A percentile compares a stretch with the other conserved stretches of the same genome.
Conservation (phyloP, 164 flowering plant genomes). For the Buxus sempervirens region DNA sequence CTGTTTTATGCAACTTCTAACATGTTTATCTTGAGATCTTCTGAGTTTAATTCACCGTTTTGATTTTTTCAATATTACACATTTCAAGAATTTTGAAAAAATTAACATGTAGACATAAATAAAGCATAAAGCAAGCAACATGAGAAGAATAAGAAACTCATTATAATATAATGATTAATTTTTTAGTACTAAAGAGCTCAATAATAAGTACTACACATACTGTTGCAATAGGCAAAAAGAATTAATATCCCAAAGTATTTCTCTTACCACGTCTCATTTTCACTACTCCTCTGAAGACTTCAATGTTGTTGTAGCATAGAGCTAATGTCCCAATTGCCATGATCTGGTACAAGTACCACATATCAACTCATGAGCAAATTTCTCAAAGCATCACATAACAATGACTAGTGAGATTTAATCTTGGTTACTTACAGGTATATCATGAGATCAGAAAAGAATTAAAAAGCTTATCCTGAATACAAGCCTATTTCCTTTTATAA, state of each 20-base stretch:
- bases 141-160: background rate
- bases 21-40: background rate
- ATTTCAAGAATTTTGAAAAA: background rate
- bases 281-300: slow-evolving; percentile 91
- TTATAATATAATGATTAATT: background rate
- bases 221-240: background rate
- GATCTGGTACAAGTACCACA: slow-evolving; percentile 43
- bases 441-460: background rate
- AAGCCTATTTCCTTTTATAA: background rate
- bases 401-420: background rate
- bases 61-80: background rate
- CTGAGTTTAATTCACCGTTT: background rate
- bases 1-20: background rate
- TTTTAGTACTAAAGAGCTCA: background rate
- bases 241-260: background rate
- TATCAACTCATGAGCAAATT: background rate
- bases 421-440: background rate
- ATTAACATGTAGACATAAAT: background rate
- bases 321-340: slow-evolving; percentile 98
- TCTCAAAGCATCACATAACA: background rate
- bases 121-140: background rate
- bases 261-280: slow-evolving; percentile 96
- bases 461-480: background rate
- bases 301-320: slow-evolving; percentile 85
- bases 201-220: background rate